Evolutionary conservation across 1,284 basidiomycete species (phyloP).

Genomic region (Uromyces viciae-fabae): DNA sequence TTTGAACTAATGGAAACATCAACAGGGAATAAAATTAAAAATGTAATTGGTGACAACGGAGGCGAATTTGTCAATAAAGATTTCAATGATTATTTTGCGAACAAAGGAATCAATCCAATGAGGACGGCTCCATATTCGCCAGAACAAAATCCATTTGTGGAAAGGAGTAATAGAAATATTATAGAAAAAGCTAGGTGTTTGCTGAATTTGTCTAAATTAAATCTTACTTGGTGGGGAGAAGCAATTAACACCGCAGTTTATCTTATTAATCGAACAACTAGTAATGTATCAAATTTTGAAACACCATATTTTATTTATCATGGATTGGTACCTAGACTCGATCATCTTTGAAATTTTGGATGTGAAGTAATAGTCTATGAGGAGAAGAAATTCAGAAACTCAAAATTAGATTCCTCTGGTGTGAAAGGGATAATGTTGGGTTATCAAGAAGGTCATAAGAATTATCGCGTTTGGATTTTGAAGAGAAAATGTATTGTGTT

Average conservation of each 20-base stretch:
- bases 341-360: slow-evolving; percentile 1
- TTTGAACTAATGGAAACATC: neutral
- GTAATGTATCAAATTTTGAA: neutral
- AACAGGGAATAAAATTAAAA: neutral
- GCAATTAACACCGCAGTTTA: neutral
- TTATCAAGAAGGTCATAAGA: slow-evolving; percentile 13
- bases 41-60: neutral
- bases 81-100: neutral
- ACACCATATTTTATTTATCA: neutral
- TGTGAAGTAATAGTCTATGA: neutral
- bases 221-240: neutral
- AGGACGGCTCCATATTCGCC: slow-evolving; percentile 4
- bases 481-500: neutral
- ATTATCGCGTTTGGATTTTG: neutral
- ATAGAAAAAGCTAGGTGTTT: neutral
- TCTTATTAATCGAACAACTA: neutral
- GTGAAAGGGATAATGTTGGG: neutral
- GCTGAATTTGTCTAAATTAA: neutral
- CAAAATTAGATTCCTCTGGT: neutral
- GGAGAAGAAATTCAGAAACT: neutral
- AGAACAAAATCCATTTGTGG: slow-evolving; percentile 2
- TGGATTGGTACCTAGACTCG: neutral
- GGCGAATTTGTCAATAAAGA: slow-evolving; percentile 9
- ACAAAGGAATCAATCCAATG: neutral
- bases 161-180: neutral